Evolutionary conservation across 495 filamentous ascomycete species (phyloP), one percentile per base, ranked within the genome.

Genomic region (Daldinia caldariorum): DNA sequence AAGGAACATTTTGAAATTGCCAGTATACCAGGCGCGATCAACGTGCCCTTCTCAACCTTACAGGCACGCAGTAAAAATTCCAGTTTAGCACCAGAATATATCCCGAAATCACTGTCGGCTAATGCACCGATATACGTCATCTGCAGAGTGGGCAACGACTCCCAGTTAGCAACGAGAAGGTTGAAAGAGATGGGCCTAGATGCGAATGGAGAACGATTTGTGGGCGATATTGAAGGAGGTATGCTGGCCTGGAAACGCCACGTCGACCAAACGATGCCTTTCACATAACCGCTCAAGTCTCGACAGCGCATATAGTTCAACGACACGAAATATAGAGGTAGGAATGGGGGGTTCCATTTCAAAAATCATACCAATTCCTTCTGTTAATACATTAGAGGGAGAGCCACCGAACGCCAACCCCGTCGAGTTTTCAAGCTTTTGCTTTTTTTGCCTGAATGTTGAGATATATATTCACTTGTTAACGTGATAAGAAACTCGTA

Each of bases 121-220:
- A 75, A 84, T 58, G 67, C 76, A 16, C 78, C 83, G 0, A 83
- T 97, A 9, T 91, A 92, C 73, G 88, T 97, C 2, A 84, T 99
- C 0, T 99, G 95, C 73, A 86, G 93, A 16, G 84, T 90, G 2
- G 95, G 95, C 2, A 92, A 97, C 70, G 95, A 99, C 75, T 97
- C 92, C 0, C 95, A 97, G 75, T 77, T 93, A 56, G 90, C 89
- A 0, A 88, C 93, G 0, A 85, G 84, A 73, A 89, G 83, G 75
- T 67, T 97, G 66, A 92, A 90, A 74, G 87, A 93, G 35, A 71
- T 88, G 41, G 89, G 89, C 3, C 61, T 91, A n/a, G 87, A 85
- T 57, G 75, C 78, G 22, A 77, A 78, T 12, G 89, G 89, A 0
- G 78, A 80, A 61, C 81, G 88, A 37, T 86, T 83, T 58, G 86